Conservation (phyloP, 2,329 filamentous ascomycete species). For the Didymella exigua region DNA sequence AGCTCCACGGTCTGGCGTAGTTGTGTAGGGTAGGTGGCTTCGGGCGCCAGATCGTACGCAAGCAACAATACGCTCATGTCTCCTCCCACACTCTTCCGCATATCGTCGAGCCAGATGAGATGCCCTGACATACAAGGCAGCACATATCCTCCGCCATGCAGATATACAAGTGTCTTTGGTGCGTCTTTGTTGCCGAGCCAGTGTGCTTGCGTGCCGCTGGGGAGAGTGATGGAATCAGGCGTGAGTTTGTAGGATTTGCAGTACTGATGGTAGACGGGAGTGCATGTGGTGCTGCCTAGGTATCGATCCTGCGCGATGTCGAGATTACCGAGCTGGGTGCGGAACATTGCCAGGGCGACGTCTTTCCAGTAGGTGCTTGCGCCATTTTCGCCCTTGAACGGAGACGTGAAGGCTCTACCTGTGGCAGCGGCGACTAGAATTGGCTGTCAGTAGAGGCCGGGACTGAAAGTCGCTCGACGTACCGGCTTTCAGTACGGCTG, state of each 20-base stretch:
- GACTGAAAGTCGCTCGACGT: constrained; percentile 3
- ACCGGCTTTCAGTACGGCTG: constrained; percentile 40
- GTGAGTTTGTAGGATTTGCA: constrained; percentile 44
- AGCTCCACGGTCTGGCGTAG: constrained; percentile 54
- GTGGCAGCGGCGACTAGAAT: constrained; percentile 43
- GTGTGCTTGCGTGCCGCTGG: constrained; percentile 52
- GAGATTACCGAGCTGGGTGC: constrained; percentile 39
- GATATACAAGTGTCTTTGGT: constrained; percentile 54
- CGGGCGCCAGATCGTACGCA: constrained; percentile 64
- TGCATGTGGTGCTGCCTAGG: constrained; percentile 30
- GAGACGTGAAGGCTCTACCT: constrained; percentile 40
- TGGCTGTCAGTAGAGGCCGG: neutral
- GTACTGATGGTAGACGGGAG: constrained; percentile 42
- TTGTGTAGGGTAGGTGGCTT: constrained; percentile 55
- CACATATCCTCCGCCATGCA: constrained; percentile 63
- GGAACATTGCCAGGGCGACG: constrained; percentile 39
- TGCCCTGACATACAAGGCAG: constrained; percentile 55
- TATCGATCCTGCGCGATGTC: constrained; percentile 44
- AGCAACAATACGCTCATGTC: constrained; percentile 59
- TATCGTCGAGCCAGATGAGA: constrained; percentile 55
- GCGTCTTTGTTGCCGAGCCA: constrained; percentile 52
- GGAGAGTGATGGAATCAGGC: constrained; percentile 47
- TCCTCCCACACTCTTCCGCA: constrained; percentile 55
- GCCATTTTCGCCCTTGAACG: constrained; percentile 46
- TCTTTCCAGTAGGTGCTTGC: constrained; percentile 47